Evolutionary conservation across 2,329 filamentous ascomycete genomes (phyloP).

Genomic region (Trichoderma aggressivum): DNA sequence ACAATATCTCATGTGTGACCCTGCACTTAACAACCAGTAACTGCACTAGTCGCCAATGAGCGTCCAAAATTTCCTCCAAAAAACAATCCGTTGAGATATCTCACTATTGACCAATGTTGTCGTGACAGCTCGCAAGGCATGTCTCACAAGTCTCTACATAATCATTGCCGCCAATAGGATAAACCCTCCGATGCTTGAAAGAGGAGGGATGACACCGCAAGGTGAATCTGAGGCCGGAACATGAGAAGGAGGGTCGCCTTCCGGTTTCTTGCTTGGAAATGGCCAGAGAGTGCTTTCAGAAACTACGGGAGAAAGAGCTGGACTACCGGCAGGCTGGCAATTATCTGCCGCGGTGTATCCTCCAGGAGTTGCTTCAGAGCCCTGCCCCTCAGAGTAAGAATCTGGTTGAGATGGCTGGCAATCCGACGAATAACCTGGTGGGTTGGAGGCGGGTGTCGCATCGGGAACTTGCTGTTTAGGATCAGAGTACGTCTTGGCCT

Average conservation of each 20-base stretch:
- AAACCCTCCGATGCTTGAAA: conserved; percentile 27
- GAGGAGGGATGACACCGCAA: conserved; percentile 22
- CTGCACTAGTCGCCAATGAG: conserved; percentile 21
- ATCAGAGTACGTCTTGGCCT: conserved; percentile 19
- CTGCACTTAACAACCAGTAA: not conserved
- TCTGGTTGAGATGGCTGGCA: not conserved
- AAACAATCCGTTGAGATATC: conserved; percentile 18
- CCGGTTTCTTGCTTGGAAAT: conserved; percentile 22
- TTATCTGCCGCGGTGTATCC: conserved; percentile 4
- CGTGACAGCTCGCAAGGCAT: not conserved
- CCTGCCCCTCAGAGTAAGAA: not conserved
- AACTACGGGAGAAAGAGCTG: conserved; percentile 17
- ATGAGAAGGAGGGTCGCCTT: conserved; percentile 27
- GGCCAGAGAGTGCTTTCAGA: conserved; percentile 27
- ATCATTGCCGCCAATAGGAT: conserved; percentile 29
- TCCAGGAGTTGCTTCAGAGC: not conserved
- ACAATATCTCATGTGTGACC: not conserved
- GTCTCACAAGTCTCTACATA: conserved; percentile 20
- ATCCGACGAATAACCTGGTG: not conserved
- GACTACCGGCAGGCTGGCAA: conserved; percentile 13
- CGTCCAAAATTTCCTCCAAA: conserved; percentile 25
- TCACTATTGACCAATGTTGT: not conserved
- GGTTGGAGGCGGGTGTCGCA: not conserved
- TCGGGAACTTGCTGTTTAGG: conserved; percentile 15
- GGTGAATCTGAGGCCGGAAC: conserved; percentile 30